phyloP scores from a whole-genome alignment of 1,284 basidiomycete species.

The Mycosarcoma mackinlayi region DNA sequence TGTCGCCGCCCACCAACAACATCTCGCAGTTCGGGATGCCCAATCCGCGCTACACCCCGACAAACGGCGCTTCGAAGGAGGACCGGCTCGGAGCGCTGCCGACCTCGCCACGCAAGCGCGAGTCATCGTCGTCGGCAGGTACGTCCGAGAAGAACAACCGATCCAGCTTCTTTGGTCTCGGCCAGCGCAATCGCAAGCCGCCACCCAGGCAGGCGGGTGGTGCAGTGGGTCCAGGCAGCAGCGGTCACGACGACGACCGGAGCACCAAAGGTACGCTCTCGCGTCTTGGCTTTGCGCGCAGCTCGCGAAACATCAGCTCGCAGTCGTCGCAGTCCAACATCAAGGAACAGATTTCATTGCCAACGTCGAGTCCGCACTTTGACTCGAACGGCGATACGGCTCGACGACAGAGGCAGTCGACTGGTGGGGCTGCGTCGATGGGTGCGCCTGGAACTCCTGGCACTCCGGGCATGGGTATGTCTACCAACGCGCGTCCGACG shows the following conservation, averaged over 20 bases:
- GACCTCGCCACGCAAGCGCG: slow-evolving; percentile 51
- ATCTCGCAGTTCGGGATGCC: slow-evolving; percentile 28
- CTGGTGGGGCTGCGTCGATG: slow-evolving; percentile 11
- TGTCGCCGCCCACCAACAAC: slow-evolving; percentile 17
- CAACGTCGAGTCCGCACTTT: slow-evolving; percentile 60
- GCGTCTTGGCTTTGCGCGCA: slow-evolving; percentile 53
- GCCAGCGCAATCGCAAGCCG: slow-evolving; percentile 54
- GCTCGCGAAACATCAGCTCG: slow-evolving; percentile 36
- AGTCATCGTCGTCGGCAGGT: slow-evolving; percentile 43
- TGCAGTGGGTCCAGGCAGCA: slow-evolving; percentile 15
- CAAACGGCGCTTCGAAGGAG: slow-evolving; percentile 23
- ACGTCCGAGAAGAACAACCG: slow-evolving; percentile 44
- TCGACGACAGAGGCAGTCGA: slow-evolving; percentile 44
- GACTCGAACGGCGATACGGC: slow-evolving; percentile 57
- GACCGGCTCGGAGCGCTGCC: slow-evolving; percentile 48
- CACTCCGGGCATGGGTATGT: slow-evolving; percentile 23
- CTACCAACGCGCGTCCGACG: slow-evolving; percentile 21
- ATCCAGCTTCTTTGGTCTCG: slow-evolving; percentile 58
- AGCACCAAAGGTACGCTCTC: slow-evolving; percentile 52
- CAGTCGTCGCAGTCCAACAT: slow-evolving; percentile 44
- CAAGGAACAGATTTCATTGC: slow-evolving; percentile 66
- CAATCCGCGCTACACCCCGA: slow-evolving; percentile 25
- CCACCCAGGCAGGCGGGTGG: slow-evolving; percentile 30
- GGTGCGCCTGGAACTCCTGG: slow-evolving; percentile 8
- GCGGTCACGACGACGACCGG: slow-evolving; percentile 35